Base-by-base conservation (phyloP, 2,329 filamentous ascomycete genomes). In the Chrysoporthe cubensis region DNA sequence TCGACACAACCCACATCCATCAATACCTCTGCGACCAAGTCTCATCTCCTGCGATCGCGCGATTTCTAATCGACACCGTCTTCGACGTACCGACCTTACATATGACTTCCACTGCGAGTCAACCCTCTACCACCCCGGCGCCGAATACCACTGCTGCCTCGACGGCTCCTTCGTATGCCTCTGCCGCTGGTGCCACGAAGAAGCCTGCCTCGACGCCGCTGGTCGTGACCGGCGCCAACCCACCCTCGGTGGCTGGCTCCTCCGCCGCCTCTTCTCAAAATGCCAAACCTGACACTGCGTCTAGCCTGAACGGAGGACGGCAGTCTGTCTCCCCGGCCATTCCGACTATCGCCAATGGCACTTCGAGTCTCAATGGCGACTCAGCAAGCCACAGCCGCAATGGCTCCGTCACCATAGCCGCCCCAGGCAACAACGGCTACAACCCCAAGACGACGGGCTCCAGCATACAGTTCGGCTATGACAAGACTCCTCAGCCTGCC, bases 401-500 rank as follows among this genome's bases (percentile, higher is more conserved):
- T 82, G 89, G 90, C 72, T 97, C 95, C 21, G 91, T 97, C 75
- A 97, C 94, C 75, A 97, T 97, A 84, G 94, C 88, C 79, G 90
- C 93, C 74, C 91, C 92, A 77, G 92, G 91, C 73, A 88, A 92
- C 66, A 91, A 86, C 73, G 90, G 90, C 76, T 92, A 89, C 78
- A 87, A 88, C 52, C 85, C 78, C 81, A 89, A 87, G 81, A 82
- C 85, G 72, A 37, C 63, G 37, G 59, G 66, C 14, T 63, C 66
- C 4, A 85, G 84, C 73, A 92, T 96, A 77, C 91, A 92, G 82
- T 97, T 97, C 75, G 94, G 93, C 72, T 94, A 93, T 76, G 87
- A 91, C 79, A 92, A 88, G 81, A 88, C 86, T 61, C 90, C 91
- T 16, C 87, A 90, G 74, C 79, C 82, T 66, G 78, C 80, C 71